These are phyloP conservation scores for Aspergillus egyptiacus DNA, from an alignment of 495 filamentous ascomycete species.

Conservation along the genomic window DNA sequence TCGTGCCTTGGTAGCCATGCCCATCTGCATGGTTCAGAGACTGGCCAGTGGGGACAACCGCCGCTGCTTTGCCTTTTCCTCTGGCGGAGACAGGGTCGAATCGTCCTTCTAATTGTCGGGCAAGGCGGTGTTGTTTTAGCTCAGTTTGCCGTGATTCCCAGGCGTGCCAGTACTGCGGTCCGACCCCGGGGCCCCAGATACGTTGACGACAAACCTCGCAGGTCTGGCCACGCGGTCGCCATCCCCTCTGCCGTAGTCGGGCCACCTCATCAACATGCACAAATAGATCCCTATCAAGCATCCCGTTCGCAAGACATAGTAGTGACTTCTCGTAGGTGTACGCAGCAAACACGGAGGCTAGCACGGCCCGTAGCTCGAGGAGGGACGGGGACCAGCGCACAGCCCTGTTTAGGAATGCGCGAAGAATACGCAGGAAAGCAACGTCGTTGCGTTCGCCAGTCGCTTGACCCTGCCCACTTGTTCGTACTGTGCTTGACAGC, in stretches of 20 bases:
- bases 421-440: conserved; percentile 83
- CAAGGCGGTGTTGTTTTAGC: conserved; percentile 31
- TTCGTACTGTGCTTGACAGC: conserved; percentile 56
- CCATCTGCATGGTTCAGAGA: conserved; percentile 12
- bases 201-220: conserved; percentile 81
- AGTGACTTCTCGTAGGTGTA: conserved; percentile 92
- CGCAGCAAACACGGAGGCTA: conserved; percentile 85
- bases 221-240: conserved; percentile 76
- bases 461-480: conserved; percentile 27
- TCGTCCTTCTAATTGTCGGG: conserved; percentile 25
- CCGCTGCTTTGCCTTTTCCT: conserved; percentile 42
- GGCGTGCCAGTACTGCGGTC: conserved; percentile 68
- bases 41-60: conserved; percentile 19
- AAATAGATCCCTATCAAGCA: conserved; percentile 88
- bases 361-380: conserved; percentile 75
- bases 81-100: conserved; percentile 26
- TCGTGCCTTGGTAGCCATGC: conserved; percentile 13
- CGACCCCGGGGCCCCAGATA: conserved; percentile 85
- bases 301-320: conserved; percentile 71
- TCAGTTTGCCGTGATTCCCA: conserved; percentile 63
- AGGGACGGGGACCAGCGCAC: conserved; percentile 77
- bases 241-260: conserved; percentile 74
- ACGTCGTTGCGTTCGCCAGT: conserved; percentile 48
- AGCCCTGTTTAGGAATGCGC: conserved; percentile 82
- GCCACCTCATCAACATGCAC: conserved; percentile 72